Percentiles rank a stretch among this genome's conserved stretches.
Conservation (phyloP, 2,329 filamentous ascomycete genomes). For the Ascochyta clinopodiicola region DNA sequence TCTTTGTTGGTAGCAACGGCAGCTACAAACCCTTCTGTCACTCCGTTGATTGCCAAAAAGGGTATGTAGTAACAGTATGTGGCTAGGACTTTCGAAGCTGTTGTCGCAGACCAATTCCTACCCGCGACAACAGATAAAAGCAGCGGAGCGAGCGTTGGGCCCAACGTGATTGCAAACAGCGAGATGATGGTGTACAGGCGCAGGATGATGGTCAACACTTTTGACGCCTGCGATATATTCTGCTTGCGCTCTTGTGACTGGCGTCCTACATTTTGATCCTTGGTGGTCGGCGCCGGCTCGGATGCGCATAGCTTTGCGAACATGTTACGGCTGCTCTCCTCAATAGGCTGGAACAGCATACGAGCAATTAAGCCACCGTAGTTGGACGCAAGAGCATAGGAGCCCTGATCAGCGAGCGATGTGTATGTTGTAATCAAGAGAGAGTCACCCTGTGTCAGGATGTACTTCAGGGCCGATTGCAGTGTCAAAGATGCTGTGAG, state of each 20-base stretch:
- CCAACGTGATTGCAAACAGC: constrained; percentile 70
- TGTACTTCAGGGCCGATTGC: constrained; percentile 88
- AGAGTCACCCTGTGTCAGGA: constrained; percentile 93
- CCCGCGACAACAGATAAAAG: constrained; percentile 80
- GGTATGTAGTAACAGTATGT: constrained; percentile 93
- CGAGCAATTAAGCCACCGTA: constrained; percentile 87
- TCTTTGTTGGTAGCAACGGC: constrained; percentile 79
- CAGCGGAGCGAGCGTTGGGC: constrained; percentile 75
- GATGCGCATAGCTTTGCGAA: constrained; percentile 78
- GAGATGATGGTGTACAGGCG: constrained; percentile 78
- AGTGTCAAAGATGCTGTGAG: constrained; percentile 83
- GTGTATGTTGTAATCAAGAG: constrained; percentile 83
- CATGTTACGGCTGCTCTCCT: constrained; percentile 89
- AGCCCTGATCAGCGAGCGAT: constrained; percentile 80
- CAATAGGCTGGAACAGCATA: constrained; percentile 90
- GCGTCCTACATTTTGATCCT: constrained; percentile 1
- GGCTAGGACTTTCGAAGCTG: constrained; percentile 75
- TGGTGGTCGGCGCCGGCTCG: constrained; percentile 19
- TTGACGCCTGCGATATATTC: constrained; percentile 48
- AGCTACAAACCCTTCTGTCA: constrained; percentile 90
- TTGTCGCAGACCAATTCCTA: constrained; percentile 73
- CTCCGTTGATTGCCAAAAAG: constrained; percentile 87
- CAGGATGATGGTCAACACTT: constrained; percentile 69
- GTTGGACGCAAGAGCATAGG: constrained; percentile 92
- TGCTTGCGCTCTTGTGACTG: constrained; percentile 25